These are phyloP conservation scores for Borovskyia barvae DNA, from an alignment of 208 protist genomes.

Conservation along the genomic window DNA sequence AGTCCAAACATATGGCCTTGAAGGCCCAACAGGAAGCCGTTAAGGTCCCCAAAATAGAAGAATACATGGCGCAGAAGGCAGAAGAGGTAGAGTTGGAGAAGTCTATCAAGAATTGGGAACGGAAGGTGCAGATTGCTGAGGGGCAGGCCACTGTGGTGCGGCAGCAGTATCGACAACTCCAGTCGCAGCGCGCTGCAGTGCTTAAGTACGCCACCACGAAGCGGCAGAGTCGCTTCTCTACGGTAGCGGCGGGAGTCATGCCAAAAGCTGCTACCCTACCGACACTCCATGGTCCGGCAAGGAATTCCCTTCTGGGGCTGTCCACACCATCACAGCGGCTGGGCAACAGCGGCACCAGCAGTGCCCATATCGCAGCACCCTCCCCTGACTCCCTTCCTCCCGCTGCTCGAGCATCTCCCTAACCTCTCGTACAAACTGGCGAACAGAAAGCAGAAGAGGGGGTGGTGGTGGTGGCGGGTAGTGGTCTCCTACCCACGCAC, in stretches of 20 bases:
- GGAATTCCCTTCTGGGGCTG: too few relatives aligned
- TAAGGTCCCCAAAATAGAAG: slow-evolving; percentile 91
- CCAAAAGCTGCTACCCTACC: too few relatives aligned
- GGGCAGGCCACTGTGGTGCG: slow-evolving; percentile 65
- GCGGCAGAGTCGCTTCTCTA: slow-evolving; percentile 3
- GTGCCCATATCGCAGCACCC: too few relatives aligned
- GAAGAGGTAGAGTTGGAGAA: slow-evolving; percentile 90
- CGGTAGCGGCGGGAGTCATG: slow-evolving; percentile 3
- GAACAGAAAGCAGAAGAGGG: too few relatives aligned
- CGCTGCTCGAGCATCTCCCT: too few relatives aligned
- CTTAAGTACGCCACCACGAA: slow-evolving; percentile 34
- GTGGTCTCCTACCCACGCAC: too few relatives aligned
- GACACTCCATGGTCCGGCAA: too few relatives aligned
- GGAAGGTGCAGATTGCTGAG: slow-evolving; percentile 92
- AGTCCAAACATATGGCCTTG: slow-evolving; percentile 71
- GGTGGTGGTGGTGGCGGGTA: too few relatives aligned
- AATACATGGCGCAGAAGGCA: slow-evolving; percentile 94
- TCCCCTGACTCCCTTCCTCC: too few relatives aligned
- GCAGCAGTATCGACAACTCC: slow-evolving; percentile 52
- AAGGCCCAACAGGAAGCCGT: slow-evolving; percentile 84
- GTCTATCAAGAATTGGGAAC: slow-evolving; percentile 81
- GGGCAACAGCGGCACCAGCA: too few relatives aligned
- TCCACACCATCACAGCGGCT: too few relatives aligned
- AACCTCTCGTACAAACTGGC: too few relatives aligned
- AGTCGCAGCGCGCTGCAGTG: slow-evolving; percentile 27